phyloP scores from a whole-genome alignment of 306 rosid species.

The Pyrus bretschneideri region DNA sequence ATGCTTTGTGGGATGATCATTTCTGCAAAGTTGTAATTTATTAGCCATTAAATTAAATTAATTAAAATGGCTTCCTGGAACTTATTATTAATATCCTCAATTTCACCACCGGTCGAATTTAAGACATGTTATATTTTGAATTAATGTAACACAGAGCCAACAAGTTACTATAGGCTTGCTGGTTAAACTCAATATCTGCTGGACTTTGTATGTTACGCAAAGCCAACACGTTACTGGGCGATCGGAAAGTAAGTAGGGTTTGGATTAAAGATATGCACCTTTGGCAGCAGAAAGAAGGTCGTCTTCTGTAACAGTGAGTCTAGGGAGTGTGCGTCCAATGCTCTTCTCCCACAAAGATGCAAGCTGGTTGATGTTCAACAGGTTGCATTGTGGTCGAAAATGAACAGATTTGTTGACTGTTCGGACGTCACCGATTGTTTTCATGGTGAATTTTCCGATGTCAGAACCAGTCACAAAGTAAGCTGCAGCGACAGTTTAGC shows the following conservation, averaged over 20 bases:
- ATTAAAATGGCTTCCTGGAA: too few relatives aligned
- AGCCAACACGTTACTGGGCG: too few relatives aligned
- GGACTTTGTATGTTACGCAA: too few relatives aligned
- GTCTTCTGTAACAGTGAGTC: slow-evolving; percentile 31
- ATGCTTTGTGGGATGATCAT: slow-evolving; percentile 31
- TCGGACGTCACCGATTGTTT: slow-evolving; percentile 27
- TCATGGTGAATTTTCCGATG: slow-evolving; percentile 51
- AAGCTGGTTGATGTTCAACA: slow-evolving; percentile 37
- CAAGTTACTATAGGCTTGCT: too few relatives aligned
- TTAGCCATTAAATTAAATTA: neutral
- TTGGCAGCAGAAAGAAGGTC: slow-evolving; percentile 42
- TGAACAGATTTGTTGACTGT: slow-evolving; percentile 43
- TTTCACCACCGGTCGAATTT: too few relatives aligned
- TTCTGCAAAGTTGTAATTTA: slow-evolving; percentile 15
- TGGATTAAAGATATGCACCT: slow-evolving; percentile 16
- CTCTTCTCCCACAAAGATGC: slow-evolving; percentile 51
- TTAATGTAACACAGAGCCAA: neutral
- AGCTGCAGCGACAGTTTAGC: slow-evolving; percentile 20
- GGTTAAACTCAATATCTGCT: too few relatives aligned
- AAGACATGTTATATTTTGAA: too few relatives aligned
- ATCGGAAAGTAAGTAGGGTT: neutral
- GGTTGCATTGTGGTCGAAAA: slow-evolving; percentile 41
- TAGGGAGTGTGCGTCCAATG: slow-evolving; percentile 38
- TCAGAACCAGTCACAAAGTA: slow-evolving; percentile 47
- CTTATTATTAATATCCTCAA: too few relatives aligned